Conservation (phyloP, 2,329 filamentous ascomycete species). For the Colletotrichum salicis region DNA sequence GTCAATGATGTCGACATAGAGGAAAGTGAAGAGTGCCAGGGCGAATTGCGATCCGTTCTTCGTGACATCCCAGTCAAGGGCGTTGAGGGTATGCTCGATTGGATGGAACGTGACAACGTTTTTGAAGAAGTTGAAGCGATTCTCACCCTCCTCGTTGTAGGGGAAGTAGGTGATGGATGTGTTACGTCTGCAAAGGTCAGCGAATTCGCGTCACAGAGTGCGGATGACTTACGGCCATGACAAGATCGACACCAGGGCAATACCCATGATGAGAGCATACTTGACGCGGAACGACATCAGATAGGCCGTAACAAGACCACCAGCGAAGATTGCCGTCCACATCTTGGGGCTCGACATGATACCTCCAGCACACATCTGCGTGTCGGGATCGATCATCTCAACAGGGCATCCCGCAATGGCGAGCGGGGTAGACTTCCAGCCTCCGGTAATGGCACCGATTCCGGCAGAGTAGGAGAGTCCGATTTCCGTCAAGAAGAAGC, state of each 20-base stretch:
- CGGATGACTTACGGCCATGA: constrained; percentile 73
- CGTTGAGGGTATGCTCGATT: constrained; percentile 70
- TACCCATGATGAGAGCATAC: constrained; percentile 79
- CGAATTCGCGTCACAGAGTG: background rate
- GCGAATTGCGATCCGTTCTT: constrained; percentile 70
- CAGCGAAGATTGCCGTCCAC: constrained; percentile 87
- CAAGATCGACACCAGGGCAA: constrained; percentile 75
- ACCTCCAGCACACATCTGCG: constrained; percentile 63
- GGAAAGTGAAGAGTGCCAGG: constrained; percentile 78
- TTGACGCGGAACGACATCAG: constrained; percentile 84
- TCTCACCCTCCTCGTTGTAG: constrained; percentile 70
- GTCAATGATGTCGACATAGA: constrained; percentile 84
- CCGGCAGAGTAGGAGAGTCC: constrained; percentile 82
- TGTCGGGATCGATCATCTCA: constrained; percentile 58
- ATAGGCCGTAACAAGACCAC: constrained; percentile 81
- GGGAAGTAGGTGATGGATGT: constrained; percentile 81
- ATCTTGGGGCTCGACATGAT: constrained; percentile 85
- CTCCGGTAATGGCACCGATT: constrained; percentile 83
- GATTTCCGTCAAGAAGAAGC: constrained; percentile 71
- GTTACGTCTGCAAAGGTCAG: constrained; percentile 58
- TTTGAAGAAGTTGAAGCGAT: constrained; percentile 77
- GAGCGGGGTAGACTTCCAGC: constrained; percentile 72
- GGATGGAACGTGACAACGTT: constrained; percentile 78
- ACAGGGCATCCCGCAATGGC: constrained; percentile 79
- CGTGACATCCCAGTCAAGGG: constrained; percentile 73